Evolutionary conservation across 2,329 filamentous ascomycete genomes (phyloP).

Genomic region (Zymoseptoria brevis): DNA sequence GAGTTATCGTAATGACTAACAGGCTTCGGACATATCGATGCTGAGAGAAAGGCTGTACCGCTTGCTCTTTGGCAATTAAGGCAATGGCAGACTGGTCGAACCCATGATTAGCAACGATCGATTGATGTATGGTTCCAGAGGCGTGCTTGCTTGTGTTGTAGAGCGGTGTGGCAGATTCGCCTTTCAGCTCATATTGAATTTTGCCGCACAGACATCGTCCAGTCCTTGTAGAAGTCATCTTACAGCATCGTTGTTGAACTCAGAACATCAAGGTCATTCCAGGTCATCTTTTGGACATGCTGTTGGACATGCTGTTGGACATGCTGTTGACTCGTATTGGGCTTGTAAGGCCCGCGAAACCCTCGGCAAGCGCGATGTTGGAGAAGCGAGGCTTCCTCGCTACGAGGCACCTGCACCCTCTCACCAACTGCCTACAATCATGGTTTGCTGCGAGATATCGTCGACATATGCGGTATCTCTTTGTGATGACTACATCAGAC

Average conservation of each 20-base stretch:
- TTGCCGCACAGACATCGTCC: conserved; percentile 38
- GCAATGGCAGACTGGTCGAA: conserved; percentile 38
- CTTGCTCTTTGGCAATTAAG: conserved; percentile 40
- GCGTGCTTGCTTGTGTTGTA: conserved; percentile 22
- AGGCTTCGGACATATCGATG: conserved; percentile 27
- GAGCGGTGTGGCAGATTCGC: conserved; percentile 34
- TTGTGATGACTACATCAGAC: background rate
- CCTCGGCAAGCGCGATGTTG: background rate
- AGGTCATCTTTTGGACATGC: background rate
- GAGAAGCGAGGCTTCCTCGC: background rate
- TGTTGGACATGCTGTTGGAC: background rate
- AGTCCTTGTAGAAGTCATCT: conserved; percentile 7
- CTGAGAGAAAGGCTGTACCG: conserved; percentile 15
- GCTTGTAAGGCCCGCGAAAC: background rate
- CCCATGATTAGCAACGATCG: background rate
- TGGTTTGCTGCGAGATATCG: background rate
- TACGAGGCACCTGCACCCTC: background rate
- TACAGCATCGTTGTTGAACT: conserved; percentile 7
- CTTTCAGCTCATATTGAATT: conserved; percentile 39
- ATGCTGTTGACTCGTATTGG: background rate
- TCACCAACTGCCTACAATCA: background rate
- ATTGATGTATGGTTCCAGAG: too few relatives aligned
- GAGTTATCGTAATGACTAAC: conserved; percentile 10
- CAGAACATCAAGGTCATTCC: background rate
- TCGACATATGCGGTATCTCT: background rate